Evolutionary conservation across 2,329 filamentous ascomycete species (phyloP).

Genomic region (Lachnellula suecica): DNA sequence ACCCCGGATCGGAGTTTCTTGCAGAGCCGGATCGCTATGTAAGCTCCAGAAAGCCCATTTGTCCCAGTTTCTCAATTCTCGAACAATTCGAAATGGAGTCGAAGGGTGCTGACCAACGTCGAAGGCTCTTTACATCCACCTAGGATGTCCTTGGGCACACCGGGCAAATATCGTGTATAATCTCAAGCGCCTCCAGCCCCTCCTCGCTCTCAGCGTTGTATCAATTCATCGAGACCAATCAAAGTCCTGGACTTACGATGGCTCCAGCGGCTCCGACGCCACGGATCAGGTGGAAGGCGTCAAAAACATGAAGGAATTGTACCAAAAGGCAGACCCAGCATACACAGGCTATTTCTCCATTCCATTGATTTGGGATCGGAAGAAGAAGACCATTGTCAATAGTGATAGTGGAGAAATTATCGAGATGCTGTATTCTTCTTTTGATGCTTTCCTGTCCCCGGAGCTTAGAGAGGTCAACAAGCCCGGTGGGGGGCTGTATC

Average conservation of each 20-base stretch:
- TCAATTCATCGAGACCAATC: not conserved
- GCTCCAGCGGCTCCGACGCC: not conserved
- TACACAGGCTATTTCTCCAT: conserved; percentile 68
- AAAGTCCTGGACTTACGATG: not conserved
- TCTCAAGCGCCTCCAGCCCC: conserved; percentile 84
- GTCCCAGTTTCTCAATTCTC: too few species aligned
- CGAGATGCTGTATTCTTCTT: conserved; percentile 68
- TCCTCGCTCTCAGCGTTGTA: conserved; percentile 52
- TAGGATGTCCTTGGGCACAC: conserved; percentile 65
- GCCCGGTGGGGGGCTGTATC: not conserved
- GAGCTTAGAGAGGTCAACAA: not conserved
- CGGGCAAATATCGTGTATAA: conserved; percentile 81
- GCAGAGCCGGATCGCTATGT: not conserved
- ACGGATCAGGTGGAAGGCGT: conserved; percentile 34
- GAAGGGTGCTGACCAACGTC: not conserved
- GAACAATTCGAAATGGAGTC: too few species aligned
- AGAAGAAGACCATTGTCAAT: conserved; percentile 65
- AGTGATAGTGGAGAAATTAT: conserved; percentile 81
- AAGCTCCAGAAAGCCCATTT: too few species aligned
- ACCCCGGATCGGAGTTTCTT: not conserved
- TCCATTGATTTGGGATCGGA: conserved; percentile 63
- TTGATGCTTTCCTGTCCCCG: conserved; percentile 3
- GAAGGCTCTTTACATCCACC: conserved; percentile 1
- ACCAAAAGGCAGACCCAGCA: conserved; percentile 60
- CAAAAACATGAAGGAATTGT: conserved; percentile 63